These are phyloP conservation scores for Rosa hybrid DNA, from an alignment of 331 rosid species.

Conservation along the genomic window DNA sequence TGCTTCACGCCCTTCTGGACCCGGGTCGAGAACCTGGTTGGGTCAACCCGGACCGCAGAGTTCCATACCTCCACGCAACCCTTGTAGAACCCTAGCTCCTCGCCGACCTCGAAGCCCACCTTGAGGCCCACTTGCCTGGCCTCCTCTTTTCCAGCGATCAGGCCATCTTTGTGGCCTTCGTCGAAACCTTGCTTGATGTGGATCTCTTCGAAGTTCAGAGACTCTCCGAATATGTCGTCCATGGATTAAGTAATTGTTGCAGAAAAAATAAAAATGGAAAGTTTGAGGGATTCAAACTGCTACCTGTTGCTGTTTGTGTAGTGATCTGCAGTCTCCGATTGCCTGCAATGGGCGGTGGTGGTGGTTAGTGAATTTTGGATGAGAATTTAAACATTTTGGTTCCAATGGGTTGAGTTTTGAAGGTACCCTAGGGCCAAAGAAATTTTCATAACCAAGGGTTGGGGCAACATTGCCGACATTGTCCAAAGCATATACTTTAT, in stretches of 20 bases:
- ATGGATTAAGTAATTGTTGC: slow-evolving; percentile 14
- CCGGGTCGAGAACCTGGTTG: slow-evolving; percentile 50
- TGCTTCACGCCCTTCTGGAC: slow-evolving; percentile 48
- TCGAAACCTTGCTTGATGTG: slow-evolving; percentile 68
- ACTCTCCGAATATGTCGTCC: slow-evolving; percentile 65
- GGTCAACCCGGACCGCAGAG: slow-evolving; percentile 49
- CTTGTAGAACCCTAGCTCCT: slow-evolving; percentile 76
- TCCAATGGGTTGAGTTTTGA: background rate
- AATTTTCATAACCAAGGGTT: too few species aligned
- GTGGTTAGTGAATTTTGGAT: background rate
- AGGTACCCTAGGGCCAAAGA: too few species aligned
- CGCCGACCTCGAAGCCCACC: slow-evolving; percentile 74
- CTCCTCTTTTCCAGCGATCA: slow-evolving; percentile 59
- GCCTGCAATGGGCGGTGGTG: background rate
- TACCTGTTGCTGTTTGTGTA: background rate
- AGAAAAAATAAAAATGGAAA: background rate
- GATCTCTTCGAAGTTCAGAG: slow-evolving; percentile 55
- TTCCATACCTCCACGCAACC: slow-evolving; percentile 67
- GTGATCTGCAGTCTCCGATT: background rate
- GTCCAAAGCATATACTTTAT: too few species aligned
- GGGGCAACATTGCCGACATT: too few species aligned
- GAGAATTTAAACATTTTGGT: background rate
- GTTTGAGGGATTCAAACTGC: background rate
- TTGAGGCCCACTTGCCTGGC: slow-evolving; percentile 66
- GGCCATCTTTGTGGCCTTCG: slow-evolving; percentile 62